Conservation (phyloP, 2,329 filamentous ascomycete species). For the Thyridium curvatum region DNA sequence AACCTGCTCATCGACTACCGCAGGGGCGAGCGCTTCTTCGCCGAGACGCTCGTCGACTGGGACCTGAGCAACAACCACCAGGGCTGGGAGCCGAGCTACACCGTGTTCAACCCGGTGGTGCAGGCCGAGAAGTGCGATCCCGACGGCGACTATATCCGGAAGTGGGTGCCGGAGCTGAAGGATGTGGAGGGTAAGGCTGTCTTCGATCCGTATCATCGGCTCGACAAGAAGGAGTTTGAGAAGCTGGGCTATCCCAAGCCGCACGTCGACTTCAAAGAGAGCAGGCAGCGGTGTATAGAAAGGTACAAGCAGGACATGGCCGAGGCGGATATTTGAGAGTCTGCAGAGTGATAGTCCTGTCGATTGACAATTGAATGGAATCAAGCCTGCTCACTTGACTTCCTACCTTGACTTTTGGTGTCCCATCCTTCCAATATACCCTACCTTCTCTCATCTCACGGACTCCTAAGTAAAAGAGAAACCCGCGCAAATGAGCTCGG, state of each 20-base stretch:
- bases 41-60: constrained; percentile 55
- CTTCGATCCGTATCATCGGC: constrained; percentile 58
- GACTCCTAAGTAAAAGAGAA: no score
- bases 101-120: constrained; percentile 63
- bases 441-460: no score
- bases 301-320: constrained; percentile 48
- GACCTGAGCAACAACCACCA: constrained; percentile 59
- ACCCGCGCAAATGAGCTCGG: no score
- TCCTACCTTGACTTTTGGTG: no score
- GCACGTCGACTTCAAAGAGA: constrained; percentile 55
- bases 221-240: constrained; percentile 39
- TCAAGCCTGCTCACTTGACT: no score
- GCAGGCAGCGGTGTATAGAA: constrained; percentile 50
- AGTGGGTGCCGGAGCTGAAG: constrained; percentile 59
- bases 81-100: constrained; percentile 67
- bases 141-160: constrained; percentile 57
- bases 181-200: constrained; percentile 51
- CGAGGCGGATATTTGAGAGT: constrained; percentile 12
- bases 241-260: constrained; percentile 54
- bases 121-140: constrained; percentile 65
- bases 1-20: constrained; percentile 61
- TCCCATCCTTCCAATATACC: no score
- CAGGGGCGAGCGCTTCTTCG: constrained; percentile 58
- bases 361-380: no score
- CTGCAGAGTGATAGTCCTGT: neutral